Evolutionary conservation across 257 asterid genomes (phyloP).

Genomic region (Solanum etuberosum): DNA sequence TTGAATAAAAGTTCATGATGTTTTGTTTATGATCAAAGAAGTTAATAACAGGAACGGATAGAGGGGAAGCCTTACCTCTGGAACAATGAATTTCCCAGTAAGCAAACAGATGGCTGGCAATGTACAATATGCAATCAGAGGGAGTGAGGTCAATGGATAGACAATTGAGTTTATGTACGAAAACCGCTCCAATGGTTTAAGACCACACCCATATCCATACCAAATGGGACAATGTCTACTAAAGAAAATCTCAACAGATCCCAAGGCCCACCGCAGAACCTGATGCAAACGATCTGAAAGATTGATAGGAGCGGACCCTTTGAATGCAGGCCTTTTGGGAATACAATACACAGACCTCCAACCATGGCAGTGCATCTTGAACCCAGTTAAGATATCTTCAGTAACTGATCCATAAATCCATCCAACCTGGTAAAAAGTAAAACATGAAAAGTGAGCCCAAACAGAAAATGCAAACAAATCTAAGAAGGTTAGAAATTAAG

Average conservation of each 20-base stretch:
- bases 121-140: constrained; percentile 23
- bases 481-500: not conserved
- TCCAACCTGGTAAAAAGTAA: constrained; percentile 11
- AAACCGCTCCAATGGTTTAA: constrained; percentile 24
- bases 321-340: constrained; percentile 26
- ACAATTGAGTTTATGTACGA: constrained; percentile 22
- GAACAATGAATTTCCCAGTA: constrained; percentile 27
- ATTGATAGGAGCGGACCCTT: constrained; percentile 30
- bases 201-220: constrained; percentile 27
- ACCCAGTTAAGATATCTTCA: constrained; percentile 29
- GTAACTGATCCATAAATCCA: constrained; percentile 32
- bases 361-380: constrained; percentile 31
- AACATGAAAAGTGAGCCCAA: not conserved
- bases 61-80: constrained; percentile 12
- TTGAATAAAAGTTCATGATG: not conserved
- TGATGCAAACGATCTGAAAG: constrained; percentile 29
- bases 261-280: constrained; percentile 33
- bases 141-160: constrained; percentile 26
- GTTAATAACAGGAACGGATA: not conserved
- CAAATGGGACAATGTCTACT: constrained; percentile 31
- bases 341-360: constrained; percentile 27
- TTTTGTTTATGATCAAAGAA: not conserved
- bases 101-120: constrained; percentile 30
- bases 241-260: constrained; percentile 27
- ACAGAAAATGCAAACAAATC: not conserved